Conservation (phyloP, 495 filamentous ascomycete species). For the Pseudotulostoma volvatum region DNA sequence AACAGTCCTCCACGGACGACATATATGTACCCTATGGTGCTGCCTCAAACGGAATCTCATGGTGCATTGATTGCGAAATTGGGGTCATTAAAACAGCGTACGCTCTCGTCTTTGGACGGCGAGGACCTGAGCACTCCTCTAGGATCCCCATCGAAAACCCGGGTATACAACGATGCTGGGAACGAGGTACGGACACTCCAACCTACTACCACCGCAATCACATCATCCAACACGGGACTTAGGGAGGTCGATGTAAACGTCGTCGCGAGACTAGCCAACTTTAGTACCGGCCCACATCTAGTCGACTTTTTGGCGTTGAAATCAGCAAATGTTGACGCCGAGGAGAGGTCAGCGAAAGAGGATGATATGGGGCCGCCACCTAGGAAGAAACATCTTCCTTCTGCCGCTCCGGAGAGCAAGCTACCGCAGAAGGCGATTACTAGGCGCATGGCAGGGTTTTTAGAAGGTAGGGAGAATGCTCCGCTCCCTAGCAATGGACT, state of each 20-base stretch:
- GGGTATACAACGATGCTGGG: conserved; percentile 28
- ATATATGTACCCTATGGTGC: conserved; percentile 57
- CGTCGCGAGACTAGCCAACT: conserved; percentile 18
- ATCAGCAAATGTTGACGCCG: conserved; percentile 1
- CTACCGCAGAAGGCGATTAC: conserved; percentile 28
- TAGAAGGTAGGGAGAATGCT: conserved; percentile 46
- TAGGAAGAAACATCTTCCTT: conserved; percentile 37
- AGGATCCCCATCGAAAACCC: conserved; percentile 21
- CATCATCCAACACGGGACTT: conserved; percentile 32
- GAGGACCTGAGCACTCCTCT: conserved; percentile 11
- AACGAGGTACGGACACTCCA: conserved; percentile 25
- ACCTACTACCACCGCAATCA: conserved; percentile 19
- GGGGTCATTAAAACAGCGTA: conserved; percentile 26
- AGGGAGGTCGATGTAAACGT: conserved; percentile 41
- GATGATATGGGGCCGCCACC: conserved; percentile 31
- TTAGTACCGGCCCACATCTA: conserved; percentile 7
- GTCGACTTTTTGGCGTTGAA: conserved; percentile 4
- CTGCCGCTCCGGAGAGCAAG: conserved; percentile 22
- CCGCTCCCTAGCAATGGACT: conserved; percentile 22
- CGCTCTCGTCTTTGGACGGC: conserved; percentile 20
- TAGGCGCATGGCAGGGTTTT: conserved; percentile 24
- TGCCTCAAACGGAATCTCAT: conserved; percentile 64
- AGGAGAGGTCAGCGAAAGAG: conserved; percentile 6
- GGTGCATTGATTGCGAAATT: conserved; percentile 47
- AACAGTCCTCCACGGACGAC: conserved; percentile 62